Evolutionary conservation across 192 early-diverging fungal species (phyloP).

Genomic region (Chytriomyces confervae): DNA sequence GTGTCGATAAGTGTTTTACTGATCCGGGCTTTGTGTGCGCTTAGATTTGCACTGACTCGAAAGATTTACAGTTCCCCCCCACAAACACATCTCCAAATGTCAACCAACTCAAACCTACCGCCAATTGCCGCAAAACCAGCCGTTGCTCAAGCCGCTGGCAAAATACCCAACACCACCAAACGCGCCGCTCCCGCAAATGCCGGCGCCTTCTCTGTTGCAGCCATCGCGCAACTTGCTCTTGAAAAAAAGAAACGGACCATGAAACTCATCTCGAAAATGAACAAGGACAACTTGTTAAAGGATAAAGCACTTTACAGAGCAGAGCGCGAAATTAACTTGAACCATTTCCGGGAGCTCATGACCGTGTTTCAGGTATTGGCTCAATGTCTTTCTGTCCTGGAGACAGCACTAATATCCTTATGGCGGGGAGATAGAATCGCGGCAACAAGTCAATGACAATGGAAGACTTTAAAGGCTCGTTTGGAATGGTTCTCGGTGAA

Average conservation of each 20-base stretch:
- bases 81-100: no score
- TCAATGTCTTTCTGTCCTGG: no score
- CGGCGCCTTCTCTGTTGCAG: neutral
- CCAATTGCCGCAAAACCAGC: no score
- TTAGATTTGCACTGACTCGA: no score
- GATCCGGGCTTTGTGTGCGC: no score
- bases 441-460: conserved; percentile 39
- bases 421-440: neutral
- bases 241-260: conserved; percentile 34
- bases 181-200: no score
- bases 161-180: no score
- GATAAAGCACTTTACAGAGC: conserved; percentile 54
- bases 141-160: no score
- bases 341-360: conserved; percentile 58
- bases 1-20: no score
- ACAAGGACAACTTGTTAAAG: conserved; percentile 49
- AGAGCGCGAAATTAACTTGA: conserved; percentile 58
- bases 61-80: no score
- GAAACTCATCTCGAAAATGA: conserved; percentile 37
- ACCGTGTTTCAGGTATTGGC: conserved; percentile 49
- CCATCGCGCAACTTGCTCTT: conserved; percentile 27
- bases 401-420: no score
- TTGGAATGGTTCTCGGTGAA: conserved; percentile 52
- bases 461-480: conserved; percentile 56
- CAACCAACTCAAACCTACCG: no score